Base-by-base conservation (phyloP, 345 rosid genomes). In the Angophora floribunda region DNA sequence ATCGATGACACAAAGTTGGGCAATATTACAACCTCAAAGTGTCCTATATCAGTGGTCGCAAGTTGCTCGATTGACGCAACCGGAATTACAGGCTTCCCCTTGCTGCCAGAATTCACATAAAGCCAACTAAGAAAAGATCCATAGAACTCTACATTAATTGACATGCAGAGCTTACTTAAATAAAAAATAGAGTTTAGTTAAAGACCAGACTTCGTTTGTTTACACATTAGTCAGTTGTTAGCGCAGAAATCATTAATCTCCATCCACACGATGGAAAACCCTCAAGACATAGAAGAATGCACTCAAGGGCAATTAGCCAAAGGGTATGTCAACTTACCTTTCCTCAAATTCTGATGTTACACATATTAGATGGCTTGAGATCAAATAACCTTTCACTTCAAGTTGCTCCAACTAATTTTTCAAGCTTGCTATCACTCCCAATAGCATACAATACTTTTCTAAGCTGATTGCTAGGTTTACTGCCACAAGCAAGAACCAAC, bases 1-100 rank as follows among this genome's bases (percentile, higher is more conserved):
- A 89, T 90, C 1, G 91, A 92, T 5, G 86, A 85, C 80, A 92
- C 90, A 57, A 93, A 91, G 88, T 93, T 89, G 7, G 96, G 94
- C 87, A 94, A 89, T 65, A 94, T 86, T 82, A 96, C 93, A 5
- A 91, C 90, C 88, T 93, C 90, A 32, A 88, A 95, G 88, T 90
- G 85, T 82, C 84, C 94, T 88, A 93, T 86, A 85, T 87, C 92
- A 44, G 89, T 86, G n/a, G 87, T 53, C 17, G 70, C 87, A 80
- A 94, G 90, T 61, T 92, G 85, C 59, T 91, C 90, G 7, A 85
- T 87, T 87, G 91, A 91, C 22, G 93, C 89, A 90, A 95, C 86
- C 26, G 88, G 88, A 93, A 41, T 92, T 21, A 78, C 41, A 3
- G 91, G 94, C 86, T 89, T 92, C 50, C 51, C 49, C 89, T 91